phyloP scores from a whole-genome alignment of 306 rosid species.

The Canavalia gladiata region DNA sequence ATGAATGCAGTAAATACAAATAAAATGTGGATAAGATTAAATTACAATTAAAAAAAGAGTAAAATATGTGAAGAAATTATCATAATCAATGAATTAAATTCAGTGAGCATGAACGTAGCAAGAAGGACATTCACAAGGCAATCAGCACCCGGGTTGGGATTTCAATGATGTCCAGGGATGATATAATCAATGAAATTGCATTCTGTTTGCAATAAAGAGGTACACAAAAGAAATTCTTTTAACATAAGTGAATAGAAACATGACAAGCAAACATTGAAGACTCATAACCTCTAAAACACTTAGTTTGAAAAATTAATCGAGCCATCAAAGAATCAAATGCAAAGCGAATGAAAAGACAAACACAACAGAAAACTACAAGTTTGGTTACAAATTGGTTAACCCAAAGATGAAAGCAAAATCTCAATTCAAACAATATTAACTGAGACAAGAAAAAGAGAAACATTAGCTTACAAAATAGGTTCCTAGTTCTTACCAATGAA shows the following conservation, averaged over 20 bases:
- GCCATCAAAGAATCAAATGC: slow-evolving; percentile 19
- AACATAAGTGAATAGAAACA: slow-evolving; percentile 13
- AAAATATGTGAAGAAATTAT: neutral
- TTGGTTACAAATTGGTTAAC: slow-evolving; percentile 9
- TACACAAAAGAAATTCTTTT: slow-evolving; percentile 2
- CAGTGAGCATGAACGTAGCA: neutral
- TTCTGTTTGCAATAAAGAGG: neutral
- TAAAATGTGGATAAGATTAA: neutral
- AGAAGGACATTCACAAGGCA: neutral
- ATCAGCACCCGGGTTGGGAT: neutral
- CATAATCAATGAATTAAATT: neutral
- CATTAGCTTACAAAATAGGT: neutral
- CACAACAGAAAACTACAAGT: slow-evolving; percentile 12
- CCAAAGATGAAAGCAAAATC: neutral
- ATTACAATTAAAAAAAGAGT: neutral
- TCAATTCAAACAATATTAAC: slow-evolving; percentile 10
- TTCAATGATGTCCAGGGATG: neutral
- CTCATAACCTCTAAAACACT: neutral
- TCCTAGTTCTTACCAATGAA: slow-evolving; percentile 73
- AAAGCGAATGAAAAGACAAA: neutral
- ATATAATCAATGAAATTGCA: neutral
- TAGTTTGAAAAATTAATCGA: neutral
- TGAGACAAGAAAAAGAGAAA: slow-evolving; percentile 20
- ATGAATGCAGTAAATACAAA: neutral
- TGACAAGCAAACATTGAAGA: slow-evolving; percentile 13